These are phyloP conservation scores for Penicillium corylophilum DNA, from an alignment of 2,329 filamentous ascomycete species.

Conservation along the genomic window DNA sequence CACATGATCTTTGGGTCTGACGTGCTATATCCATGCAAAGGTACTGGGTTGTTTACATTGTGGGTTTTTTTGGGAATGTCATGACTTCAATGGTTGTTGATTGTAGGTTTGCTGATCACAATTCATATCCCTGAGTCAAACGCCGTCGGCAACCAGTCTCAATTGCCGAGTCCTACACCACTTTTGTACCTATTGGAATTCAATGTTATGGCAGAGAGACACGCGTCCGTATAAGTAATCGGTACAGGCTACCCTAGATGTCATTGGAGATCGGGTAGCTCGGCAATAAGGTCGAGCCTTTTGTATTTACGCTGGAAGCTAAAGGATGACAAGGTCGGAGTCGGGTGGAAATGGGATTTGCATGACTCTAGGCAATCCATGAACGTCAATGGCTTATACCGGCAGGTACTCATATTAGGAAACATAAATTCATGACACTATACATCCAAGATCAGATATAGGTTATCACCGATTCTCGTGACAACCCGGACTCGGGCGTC, in stretches of 20 bases:
- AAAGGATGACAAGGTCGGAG: not conserved
- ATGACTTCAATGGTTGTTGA: not conserved
- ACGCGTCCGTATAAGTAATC: not conserved
- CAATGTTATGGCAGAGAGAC: not conserved
- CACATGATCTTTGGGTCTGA: not conserved
- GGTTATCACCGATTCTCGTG: slow-evolving; percentile 10
- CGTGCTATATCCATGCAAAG: not conserved
- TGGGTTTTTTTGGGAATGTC: not conserved
- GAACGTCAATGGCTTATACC: not conserved
- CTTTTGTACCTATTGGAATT: not conserved
- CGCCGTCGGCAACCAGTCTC: not conserved
- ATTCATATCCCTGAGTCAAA: not conserved
- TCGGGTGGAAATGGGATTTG: slow-evolving; percentile 4
- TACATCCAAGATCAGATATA: slow-evolving; percentile 3
- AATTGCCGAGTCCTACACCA: not conserved
- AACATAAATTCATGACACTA: not conserved
- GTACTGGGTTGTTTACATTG: not conserved
- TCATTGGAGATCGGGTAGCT: not conserved
- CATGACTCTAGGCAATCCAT: not conserved
- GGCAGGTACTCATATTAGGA: not conserved
- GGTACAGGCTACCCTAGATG: not conserved
- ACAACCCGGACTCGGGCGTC: slow-evolving; percentile 20
- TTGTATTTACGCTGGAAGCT: not conserved
- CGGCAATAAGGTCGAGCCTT: not conserved
- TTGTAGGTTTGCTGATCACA: not conserved